phyloP scores from a whole-genome alignment of 495 filamentous ascomycete species.

The Tuber magnatum region DNA sequence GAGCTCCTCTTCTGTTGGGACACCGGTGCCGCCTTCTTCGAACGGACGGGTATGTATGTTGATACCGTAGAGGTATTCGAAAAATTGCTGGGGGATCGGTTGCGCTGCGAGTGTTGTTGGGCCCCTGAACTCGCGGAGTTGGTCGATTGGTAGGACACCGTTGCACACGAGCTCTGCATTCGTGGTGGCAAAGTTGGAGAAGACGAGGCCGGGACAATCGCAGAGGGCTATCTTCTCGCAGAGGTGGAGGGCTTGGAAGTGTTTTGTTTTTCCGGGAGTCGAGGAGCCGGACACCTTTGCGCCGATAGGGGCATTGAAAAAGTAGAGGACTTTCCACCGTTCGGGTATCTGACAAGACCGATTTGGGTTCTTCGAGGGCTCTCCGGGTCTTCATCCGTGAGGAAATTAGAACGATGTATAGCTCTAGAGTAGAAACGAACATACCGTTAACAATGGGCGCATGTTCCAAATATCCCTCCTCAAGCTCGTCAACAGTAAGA shows the following conservation, averaged over 20 bases:
- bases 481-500: slow-evolving; percentile 82
- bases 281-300: slow-evolving; percentile 96
- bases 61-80: slow-evolving; percentile 90
- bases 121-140: slow-evolving; percentile 88
- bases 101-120: slow-evolving; percentile 79
- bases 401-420: slow-evolving; percentile 9
- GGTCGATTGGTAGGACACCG: slow-evolving; percentile 94
- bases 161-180: slow-evolving; percentile 96
- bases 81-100: slow-evolving; percentile 79
- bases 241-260: slow-evolving; percentile 97
- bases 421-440: slow-evolving; percentile 8
- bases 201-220: slow-evolving; percentile 97
- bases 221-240: slow-evolving; percentile 83
- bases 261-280: slow-evolving; percentile 97
- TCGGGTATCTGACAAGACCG: slow-evolving; percentile 95
- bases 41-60: slow-evolving; percentile 70
- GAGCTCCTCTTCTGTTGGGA: slow-evolving; percentile 80
- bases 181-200: slow-evolving; percentile 94
- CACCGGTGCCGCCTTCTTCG: slow-evolving; percentile 90
- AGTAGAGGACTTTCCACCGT: slow-evolving; percentile 97
- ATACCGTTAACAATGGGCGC: slow-evolving; percentile 54
- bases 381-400: slow-evolving; percentile 43
- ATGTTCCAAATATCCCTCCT: slow-evolving; percentile 75
- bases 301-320: slow-evolving; percentile 96
- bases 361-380: slow-evolving; percentile 67